A percentile compares a stretch with the other conserved stretches of the same genome.
phyloP scores from a whole-genome alignment of 768 basidiomycete genomes.

The Boletus tomentosulus region DNA sequence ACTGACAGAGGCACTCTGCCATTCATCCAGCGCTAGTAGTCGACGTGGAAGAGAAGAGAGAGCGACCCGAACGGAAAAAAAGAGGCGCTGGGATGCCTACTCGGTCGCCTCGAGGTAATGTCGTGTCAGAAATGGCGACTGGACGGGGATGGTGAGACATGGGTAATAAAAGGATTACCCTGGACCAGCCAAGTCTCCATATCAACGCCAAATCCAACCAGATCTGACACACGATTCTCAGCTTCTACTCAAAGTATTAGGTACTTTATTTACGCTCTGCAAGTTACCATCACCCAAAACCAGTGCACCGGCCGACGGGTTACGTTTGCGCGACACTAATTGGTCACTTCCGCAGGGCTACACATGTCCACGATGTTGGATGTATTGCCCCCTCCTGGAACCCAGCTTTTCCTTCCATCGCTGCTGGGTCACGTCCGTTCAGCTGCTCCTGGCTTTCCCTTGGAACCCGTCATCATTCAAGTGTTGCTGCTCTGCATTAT shows the following conservation, averaged over 20 bases:
- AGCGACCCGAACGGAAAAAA: conserved; percentile 8
- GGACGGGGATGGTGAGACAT: not conserved
- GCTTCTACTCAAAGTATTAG: no score
- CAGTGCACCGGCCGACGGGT: conserved; percentile 15
- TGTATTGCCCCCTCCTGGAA: conserved; percentile 32
- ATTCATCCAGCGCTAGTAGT: conserved; percentile 30
- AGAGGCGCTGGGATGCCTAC: conserved; percentile 15
- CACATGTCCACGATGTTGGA: not conserved
- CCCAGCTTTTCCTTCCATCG: conserved; percentile 46
- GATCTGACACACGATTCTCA: conserved; percentile 2
- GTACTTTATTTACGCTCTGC: not conserved
- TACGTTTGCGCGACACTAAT: not conserved
- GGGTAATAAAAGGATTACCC: not conserved
- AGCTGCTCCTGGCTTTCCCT: conserved; percentile 44
- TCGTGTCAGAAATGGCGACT: conserved; percentile 13
- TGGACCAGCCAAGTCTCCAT: conserved; percentile 11
- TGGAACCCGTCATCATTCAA: conserved; percentile 63
- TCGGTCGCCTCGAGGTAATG: conserved; percentile 24
- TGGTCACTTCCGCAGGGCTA: no score
- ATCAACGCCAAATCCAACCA: conserved; percentile 12
- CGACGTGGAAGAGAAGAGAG: conserved; percentile 4
- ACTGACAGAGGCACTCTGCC: conserved; percentile 26
- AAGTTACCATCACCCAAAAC: conserved; percentile 24
- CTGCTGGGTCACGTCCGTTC: conserved; percentile 45
- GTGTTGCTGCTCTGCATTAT: conserved; percentile 63